Conservation (phyloP, 1,284 basidiomycete species). For the Pyrrhoderma noxium region DNA sequence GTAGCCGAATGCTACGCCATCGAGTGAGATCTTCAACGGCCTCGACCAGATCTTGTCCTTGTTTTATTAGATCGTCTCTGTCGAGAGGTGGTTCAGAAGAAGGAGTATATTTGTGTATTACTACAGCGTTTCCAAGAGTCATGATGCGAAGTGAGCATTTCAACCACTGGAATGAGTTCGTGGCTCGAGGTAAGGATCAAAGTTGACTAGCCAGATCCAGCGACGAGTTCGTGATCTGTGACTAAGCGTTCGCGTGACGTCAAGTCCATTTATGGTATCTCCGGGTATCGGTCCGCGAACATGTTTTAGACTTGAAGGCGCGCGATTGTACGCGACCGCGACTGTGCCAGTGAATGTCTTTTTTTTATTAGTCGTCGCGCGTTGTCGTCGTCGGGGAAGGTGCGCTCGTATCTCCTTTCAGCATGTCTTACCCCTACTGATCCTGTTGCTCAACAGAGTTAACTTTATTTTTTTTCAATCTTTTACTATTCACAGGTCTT, state of each 20-base stretch:
- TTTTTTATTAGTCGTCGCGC: no score
- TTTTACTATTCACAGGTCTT: neutral
- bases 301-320: no score
- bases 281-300: no score
- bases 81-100: neutral
- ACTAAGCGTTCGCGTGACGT: no score
- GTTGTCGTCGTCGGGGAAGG: neutral
- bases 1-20: slow-evolving; percentile 3
- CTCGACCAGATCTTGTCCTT: slow-evolving; percentile 5
- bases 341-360: no score
- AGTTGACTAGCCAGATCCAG: no score
- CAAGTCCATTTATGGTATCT: no score
- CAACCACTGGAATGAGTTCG: neutral
- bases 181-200: no score
- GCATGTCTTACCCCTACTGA: no score
- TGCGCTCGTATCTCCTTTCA: neutral
- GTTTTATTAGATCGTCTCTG: slow-evolving; percentile 8
- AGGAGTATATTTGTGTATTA: slow-evolving; percentile 7
- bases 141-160: slow-evolving; percentile 7
- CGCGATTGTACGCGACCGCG: no score
- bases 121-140: slow-evolving; percentile 2
- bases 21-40: neutral
- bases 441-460: neutral
- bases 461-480: neutral
- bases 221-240: no score